Base-by-base conservation (phyloP, 106 monocot species). In the Apostasia ramifera region DNA sequence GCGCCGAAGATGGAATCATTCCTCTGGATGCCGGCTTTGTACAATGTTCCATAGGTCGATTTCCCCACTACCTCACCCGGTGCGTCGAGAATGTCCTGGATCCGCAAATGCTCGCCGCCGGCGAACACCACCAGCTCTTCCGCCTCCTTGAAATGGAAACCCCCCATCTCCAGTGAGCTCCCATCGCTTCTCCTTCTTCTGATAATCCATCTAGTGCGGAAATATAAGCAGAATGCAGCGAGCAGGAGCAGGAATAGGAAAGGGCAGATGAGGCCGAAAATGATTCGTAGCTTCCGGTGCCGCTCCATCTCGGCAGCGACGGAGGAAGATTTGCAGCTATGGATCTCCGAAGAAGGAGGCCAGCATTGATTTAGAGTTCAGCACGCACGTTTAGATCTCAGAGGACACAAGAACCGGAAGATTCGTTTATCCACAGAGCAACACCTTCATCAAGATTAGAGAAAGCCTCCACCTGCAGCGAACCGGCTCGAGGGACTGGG, bases 51-150 rank as follows among this genome's bases (percentile, higher is more conserved):
- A 65, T 91, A 86, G 58, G 79, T 68, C 4, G 94, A 94, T 73
- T 91, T 88, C 68, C 88, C 91, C 26, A 94, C 85, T 43, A 94
- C 94, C 70, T 94, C 88, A 42, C 94, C 94, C 0, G 94, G 94
- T 6, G 94, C 91, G 45, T 94, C 94, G 5, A 94, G 81, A 42
- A 94, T 83, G 77, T 77, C 79, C 37, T 81, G 82, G 3, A 74
- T 76, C 42, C 85, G 83, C 26, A 94, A 72, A 15, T 77, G 67
- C 55, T 91, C 91, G 2, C 88, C 91, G 40, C 85, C 88, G 8
- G 78, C 41, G 70, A 94, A 94, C 55, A 59, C 61, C 3, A 91
- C 39, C 4, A 94, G 87, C 15, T 88, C 83, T 80, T 94, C 94
- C 14, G 83, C 47, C 39, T 87, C 57, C 7, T 66, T 70, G 6